Base-by-base conservation (phyloP, 352 stramenopile species). In the Globisporangium spinosum region DNA sequence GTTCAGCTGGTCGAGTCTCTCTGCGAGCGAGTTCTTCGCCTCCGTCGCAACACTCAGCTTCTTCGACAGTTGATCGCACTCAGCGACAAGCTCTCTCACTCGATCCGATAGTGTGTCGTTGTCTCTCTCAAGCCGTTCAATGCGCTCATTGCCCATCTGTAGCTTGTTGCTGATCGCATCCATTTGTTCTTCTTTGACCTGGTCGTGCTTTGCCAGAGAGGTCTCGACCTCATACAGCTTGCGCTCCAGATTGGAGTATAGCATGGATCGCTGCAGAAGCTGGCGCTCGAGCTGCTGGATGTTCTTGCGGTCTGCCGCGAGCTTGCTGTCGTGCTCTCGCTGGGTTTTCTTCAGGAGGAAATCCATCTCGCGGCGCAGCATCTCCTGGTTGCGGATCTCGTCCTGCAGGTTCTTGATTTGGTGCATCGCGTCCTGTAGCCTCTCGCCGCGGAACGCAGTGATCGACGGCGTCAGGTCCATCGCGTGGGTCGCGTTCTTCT, bases 231-330 rank as follows among this genome's bases (percentile, higher is more conserved):
- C 83, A 56, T 91, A 92, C 15, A 92, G 29, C 62, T 91, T 92
- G 12, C 82, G 77, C 56, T 94, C 83, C 23, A 90, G 47, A 63
- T 69, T 87, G 1, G 82, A 88, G 27, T 84, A 66, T 8, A 94
- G 72, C 58, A 87, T 82, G 2, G 83, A 74, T 0, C 86, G 73
- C 66, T 94, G 83, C 34, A 84, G n/a, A 51, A 94, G 73, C 64
- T 94, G 86, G 32, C 87, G 91, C 47, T 94, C 82, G 1, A 94
- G 67, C 35, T 92, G 82, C 49, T 90, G 75, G 34, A 89, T 88
- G 51, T 88, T 77, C 60, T 90, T 90, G 9, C 75, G 70, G 54
- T 92, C 79, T 0, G 83, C 81, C 1, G 69, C 68, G 20, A 76
- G 58, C 68, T 88, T 90, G 60, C 80, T 87, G 65, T 94, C 83